These are phyloP conservation scores for Larix kaempferi DNA, from an alignment of 75 land plant species.

Conservation along the genomic window DNA sequence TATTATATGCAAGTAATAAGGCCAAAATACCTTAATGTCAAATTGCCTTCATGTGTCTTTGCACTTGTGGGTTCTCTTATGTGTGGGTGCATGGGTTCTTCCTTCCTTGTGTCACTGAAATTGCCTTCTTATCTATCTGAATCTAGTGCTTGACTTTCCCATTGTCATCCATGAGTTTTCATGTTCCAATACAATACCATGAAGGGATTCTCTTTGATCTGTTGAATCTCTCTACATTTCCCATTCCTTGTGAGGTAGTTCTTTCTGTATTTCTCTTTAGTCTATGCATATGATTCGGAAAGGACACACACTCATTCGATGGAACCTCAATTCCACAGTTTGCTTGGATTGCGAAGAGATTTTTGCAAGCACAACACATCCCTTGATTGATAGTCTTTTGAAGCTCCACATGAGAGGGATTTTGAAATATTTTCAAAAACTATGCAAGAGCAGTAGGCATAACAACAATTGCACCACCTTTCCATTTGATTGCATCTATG, in stretches of 20 bases:
- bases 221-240: slow-evolving; percentile 32
- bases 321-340: slow-evolving; percentile 95
- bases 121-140: too few species aligned
- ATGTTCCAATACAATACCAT: slow-evolving; percentile 90
- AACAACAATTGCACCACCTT: slow-evolving; percentile 96
- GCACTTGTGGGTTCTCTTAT: too few species aligned
- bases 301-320: slow-evolving; percentile 90
- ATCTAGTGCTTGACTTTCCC: too few species aligned
- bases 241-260: slow-evolving; percentile 47
- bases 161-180: slow-evolving; percentile 57
- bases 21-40: too few species aligned
- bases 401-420: slow-evolving; percentile 70
- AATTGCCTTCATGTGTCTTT: too few species aligned
- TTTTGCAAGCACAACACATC: slow-evolving; percentile 89
- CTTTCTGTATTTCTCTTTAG: slow-evolving; percentile 64
- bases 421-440: slow-evolving; percentile 80
- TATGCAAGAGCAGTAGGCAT: slow-evolving; percentile 99
- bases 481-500: slow-evolving; percentile 99
- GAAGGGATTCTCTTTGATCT: slow-evolving; percentile 93
- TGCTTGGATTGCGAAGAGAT: slow-evolving; percentile 90
- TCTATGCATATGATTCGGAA: slow-evolving; percentile 84
- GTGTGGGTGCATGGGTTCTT: too few species aligned
- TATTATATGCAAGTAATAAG: too few species aligned
- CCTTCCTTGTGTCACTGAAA: too few species aligned
- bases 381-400: slow-evolving; percentile 98